Conservation (phyloP, 2,329 filamentous ascomycete species). For the Aspergillus spinulosporus region DNA sequence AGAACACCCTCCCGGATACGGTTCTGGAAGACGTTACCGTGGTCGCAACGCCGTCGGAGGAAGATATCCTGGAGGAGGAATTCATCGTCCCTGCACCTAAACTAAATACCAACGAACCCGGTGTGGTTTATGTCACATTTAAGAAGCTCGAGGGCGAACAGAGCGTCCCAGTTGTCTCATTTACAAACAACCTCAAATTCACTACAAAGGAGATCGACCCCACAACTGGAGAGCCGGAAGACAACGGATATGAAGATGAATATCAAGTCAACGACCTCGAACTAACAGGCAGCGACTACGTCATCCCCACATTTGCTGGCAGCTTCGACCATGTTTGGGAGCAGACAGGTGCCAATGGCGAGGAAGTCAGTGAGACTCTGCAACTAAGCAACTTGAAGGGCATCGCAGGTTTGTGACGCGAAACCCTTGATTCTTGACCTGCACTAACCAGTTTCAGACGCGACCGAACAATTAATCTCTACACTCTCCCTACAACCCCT, state of each 20-base stretch:
- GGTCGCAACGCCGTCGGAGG: constrained; percentile 74
- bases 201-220: constrained; percentile 98
- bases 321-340: constrained; percentile 97
- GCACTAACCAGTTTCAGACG: constrained; percentile 61
- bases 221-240: constrained; percentile 87
- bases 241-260: constrained; percentile 91
- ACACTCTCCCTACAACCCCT: constrained; percentile 87
- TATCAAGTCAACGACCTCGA: constrained; percentile 96
- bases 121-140: constrained; percentile 94
- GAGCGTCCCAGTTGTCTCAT: constrained; percentile 75
- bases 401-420: constrained; percentile 72
- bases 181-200: constrained; percentile 93
- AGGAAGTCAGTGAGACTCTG: constrained; percentile 88
- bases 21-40: constrained; percentile 88
- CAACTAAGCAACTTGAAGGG: constrained; percentile 86
- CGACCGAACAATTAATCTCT: constrained; percentile 85
- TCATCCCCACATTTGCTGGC: constrained; percentile 88
- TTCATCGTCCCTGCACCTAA: constrained; percentile 90
- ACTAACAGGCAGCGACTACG: constrained; percentile 86
- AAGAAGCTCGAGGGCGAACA: constrained; percentile 75
- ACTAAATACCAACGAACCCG: constrained; percentile 79
- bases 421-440: constrained; percentile 7
- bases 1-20: constrained; percentile 91
- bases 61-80: constrained; percentile 74
- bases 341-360: constrained; percentile 81